These are phyloP conservation scores for Xerocomus cyaneibrunnescens DNA, from an alignment of 1,284 basidiomycete genomes.

Conservation along the genomic window DNA sequence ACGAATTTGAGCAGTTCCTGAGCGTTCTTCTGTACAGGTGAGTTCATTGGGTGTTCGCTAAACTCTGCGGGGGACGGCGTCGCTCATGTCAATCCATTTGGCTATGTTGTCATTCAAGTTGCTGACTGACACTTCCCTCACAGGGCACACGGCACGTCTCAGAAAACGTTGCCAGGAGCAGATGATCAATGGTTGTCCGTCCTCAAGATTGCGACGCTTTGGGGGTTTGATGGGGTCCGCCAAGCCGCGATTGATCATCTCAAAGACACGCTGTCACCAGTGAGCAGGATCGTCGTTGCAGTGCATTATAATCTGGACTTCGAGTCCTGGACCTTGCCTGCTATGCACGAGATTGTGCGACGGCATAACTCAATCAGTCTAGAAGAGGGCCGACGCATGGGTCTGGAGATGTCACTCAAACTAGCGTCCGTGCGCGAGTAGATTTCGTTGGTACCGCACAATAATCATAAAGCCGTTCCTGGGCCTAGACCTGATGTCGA, in stretches of 20 bases:
- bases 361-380: constrained; percentile 9
- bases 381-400: constrained; percentile 7
- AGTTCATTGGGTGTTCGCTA: neutral
- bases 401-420: constrained; percentile 18
- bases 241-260: neutral
- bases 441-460: neutral
- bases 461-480: too few relatives aligned
- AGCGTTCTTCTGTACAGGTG: constrained; percentile 12
- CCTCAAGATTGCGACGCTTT: neutral
- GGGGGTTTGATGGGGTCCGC: constrained; percentile 10
- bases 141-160: neutral
- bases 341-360: constrained; percentile 17
- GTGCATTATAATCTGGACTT: constrained; percentile 2
- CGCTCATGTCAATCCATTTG: too few relatives aligned
- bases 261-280: neutral
- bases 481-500: neutral
- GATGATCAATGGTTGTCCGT: neutral
- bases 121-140: too few relatives aligned
- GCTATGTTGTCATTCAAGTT: too few relatives aligned
- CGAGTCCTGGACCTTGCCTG: constrained; percentile 2
- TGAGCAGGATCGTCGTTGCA: constrained; percentile 9
- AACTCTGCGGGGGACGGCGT: too few relatives aligned
- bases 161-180: constrained; percentile 1
- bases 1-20: constrained; percentile 16
- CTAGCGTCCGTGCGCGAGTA: constrained; percentile 20